phyloP scores from a whole-genome alignment of 1,284 basidiomycete genomes.

The Naganishia albida region DNA sequence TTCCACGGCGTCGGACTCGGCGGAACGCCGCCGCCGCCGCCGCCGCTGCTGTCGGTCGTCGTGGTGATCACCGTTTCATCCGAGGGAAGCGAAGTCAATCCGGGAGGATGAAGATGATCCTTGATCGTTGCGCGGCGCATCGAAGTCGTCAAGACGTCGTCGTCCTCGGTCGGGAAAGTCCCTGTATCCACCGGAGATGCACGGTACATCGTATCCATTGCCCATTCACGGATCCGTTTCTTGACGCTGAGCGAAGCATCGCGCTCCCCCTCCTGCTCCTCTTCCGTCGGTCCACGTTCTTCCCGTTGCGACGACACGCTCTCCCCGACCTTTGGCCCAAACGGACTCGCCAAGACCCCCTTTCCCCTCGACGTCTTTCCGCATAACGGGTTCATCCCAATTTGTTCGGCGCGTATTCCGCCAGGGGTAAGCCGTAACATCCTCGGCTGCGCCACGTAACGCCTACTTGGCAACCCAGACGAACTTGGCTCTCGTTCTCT shows the following conservation, averaged over 20 bases:
- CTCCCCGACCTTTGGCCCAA: conserved; percentile 9
- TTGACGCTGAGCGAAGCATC: conserved; percentile 12
- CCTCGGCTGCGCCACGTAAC: conserved; percentile 19
- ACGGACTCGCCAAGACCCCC: conserved; percentile 6
- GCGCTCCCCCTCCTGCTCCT: conserved; percentile 6
- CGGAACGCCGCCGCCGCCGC: background rate
- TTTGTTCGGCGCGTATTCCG: background rate
- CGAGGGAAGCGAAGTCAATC: conserved; percentile 14
- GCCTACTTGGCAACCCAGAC: conserved; percentile 17
- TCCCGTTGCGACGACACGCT: background rate
- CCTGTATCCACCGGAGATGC: background rate
- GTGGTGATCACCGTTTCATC: conserved; percentile 22
- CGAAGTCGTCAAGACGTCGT: background rate
- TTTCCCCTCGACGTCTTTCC: background rate
- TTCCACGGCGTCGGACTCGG: conserved; percentile 21
- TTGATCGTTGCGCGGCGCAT: background rate
- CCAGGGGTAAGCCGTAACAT: background rate
- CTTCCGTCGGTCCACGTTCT: background rate
- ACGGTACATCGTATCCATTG: conserved; percentile 27
- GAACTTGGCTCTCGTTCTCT: background rate
- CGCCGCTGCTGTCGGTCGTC: conserved; percentile 17
- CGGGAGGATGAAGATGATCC: background rate
- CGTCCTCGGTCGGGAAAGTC: conserved; percentile 1
- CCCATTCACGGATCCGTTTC: conserved; percentile 23
- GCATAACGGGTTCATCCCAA: background rate